Evolutionary conservation across 179 eudicot species (phyloP).

Genomic region (Beta lomatogona): DNA sequence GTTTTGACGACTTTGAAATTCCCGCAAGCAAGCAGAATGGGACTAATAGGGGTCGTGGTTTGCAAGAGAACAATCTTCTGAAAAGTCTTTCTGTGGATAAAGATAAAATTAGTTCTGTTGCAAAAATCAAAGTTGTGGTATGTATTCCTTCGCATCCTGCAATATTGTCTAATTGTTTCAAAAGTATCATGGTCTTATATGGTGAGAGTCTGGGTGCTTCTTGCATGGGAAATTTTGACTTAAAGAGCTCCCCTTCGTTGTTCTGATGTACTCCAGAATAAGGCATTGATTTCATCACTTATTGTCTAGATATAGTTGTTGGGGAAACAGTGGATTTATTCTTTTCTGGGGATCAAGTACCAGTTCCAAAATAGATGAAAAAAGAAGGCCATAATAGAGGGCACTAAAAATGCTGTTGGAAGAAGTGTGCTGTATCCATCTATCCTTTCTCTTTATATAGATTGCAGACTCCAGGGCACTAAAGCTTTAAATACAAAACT

Average conservation of each 20-base stretch:
- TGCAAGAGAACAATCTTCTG: slow-evolving; percentile 67
- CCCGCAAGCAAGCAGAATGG: slow-evolving; percentile 58
- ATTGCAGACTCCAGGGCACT: neutral
- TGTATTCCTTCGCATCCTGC: slow-evolving; percentile 22
- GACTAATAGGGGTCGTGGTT: slow-evolving; percentile 49
- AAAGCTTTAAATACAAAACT: neutral
- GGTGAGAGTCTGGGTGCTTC: neutral
- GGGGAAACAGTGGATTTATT: neutral
- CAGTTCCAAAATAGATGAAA: neutral
- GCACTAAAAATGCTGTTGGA: neutral
- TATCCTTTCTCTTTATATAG: neutral
- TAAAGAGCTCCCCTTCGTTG: too few relatives aligned
- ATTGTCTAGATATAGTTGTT: neutral
- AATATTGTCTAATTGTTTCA: neutral
- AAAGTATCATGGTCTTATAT: neutral
- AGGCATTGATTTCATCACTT: neutral
- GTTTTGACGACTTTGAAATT: slow-evolving; percentile 79
- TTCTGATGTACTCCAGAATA: neutral
- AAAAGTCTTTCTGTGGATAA: slow-evolving; percentile 74
- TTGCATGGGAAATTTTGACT: neutral
- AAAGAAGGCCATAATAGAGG: neutral
- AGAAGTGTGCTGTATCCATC: neutral
- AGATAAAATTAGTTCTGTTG: slow-evolving; percentile 78
- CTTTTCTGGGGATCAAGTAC: neutral
- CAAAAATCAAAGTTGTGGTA: slow-evolving; percentile 99